Evolutionary conservation across 345 rosid species (phyloP), one percentile per base, ranked within the genome.

Genomic region (Atalantia buxifolia): DNA sequence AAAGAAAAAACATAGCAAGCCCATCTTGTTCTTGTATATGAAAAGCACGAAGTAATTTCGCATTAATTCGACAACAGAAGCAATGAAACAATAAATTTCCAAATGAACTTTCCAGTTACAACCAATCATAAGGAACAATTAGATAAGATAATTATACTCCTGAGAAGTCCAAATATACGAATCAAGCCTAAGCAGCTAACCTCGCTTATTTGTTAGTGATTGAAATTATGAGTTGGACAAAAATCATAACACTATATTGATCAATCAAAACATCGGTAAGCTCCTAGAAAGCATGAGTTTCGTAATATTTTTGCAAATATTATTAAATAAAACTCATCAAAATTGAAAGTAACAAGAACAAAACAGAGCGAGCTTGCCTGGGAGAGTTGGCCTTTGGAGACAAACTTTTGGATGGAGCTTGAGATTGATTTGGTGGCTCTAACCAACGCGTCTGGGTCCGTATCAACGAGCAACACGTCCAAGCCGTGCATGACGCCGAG

Each of bases 401-500:
- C 84, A 53, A 91, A 83, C 16, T 90, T 92, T 57, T 85, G 90
- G 25, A 95, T 76, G 60, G 92, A 91, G 73, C 81, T 28, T 71
- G 91, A 80, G 76, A 92, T 92, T 59, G 89, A 78, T 27, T 86
- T 79, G 65, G 82, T 45, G 79, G 94, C 94, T 80, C 89, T 84
- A 70, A 86, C 75, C 76, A 95, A 93, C 22, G 97, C 98, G 3
- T 77, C 84, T 2, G 89, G 83, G 78, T 91, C 93, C 30, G 87
- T 78, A 81, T 93, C 98, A 31, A 91, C 62, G 8, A 93, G 89
- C 84, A 89, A 85, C 48, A 88, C 97, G 24, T 79, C 78, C 77
- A 93, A 81, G 53, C 99, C 96, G 73, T 86, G 79, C 77, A 87
- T 86, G 74, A 88, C 88, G 72, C 89, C 98, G 65, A 95, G 91